Base-by-base conservation (phyloP, 441 rosid genomes). In the Erysimum cheiri region DNA sequence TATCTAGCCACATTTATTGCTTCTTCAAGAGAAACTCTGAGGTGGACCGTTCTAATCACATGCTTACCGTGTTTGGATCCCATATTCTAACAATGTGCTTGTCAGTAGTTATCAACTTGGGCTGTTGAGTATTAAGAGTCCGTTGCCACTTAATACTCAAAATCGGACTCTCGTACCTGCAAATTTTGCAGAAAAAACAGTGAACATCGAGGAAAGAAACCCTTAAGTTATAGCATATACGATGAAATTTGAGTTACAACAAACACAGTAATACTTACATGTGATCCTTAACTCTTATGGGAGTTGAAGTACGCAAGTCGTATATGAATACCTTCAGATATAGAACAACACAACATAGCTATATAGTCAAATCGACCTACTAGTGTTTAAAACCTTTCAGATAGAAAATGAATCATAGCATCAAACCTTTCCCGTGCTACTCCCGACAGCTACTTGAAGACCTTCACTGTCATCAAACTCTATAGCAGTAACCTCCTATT, bases 101-200 rank as follows among this genome's bases (percentile, higher is more conserved):
- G 78, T 94, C 97, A 14, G 97, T 86, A 32, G 97, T 86, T 61
- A 94, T 82, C 72, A 94, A 64, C 80, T 87, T 88, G 35, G 88
- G 91, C 15, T 81, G 75, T 32, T 91, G 96, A 61, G 91, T 84
- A 76, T 90, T 90, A 28, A 83, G 88, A 72, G 91, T 87, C 3
- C 73, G 82, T 77, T 94, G 98, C 98, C 98, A 90, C 80, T 90
- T 91, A 49, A 94, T 88, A 70, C 85, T 91, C 81, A 91, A 77
- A 82, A 90, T 91, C 35, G 93, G 88, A 73, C 96, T 82, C 68
- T 89, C 97, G 70, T 90, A 91, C 98, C 97, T 94, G 80, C 15
- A 76, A 14, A 48, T 47, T 41, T 71, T 72, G 41, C 59, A 69
- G 57, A 67, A 55, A 48, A 75, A 39, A 29, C 62, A 36, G 43